phyloP scores from a whole-genome alignment of 2,329 filamentous ascomycete genomes.

The Rosellinia necatrix region DNA sequence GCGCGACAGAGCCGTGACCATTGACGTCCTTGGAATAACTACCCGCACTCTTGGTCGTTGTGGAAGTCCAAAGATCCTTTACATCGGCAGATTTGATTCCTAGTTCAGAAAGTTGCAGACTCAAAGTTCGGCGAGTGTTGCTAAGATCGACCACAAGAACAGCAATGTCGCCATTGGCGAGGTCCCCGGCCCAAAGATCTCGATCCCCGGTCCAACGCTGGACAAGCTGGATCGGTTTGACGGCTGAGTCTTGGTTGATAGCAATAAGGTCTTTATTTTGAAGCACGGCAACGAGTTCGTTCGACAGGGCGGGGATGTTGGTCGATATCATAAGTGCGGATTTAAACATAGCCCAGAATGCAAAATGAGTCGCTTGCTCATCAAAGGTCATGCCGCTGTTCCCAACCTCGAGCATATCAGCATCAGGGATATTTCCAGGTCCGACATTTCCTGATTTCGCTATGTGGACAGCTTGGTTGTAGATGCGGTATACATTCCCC shows the following conservation, averaged over 20 bases:
- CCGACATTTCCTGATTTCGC: slow-evolving; percentile 18
- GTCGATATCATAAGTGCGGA: slow-evolving; percentile 25
- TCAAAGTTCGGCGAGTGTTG: slow-evolving; percentile 16
- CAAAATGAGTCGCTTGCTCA: slow-evolving; percentile 23
- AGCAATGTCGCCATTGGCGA: slow-evolving; percentile 20
- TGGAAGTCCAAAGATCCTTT: slow-evolving; percentile 17
- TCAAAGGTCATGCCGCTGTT: slow-evolving; percentile 22
- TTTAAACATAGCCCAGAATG: slow-evolving; percentile 21
- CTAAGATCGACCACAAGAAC: slow-evolving; percentile 22
- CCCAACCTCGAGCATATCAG: slow-evolving; percentile 22
- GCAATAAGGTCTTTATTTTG: slow-evolving; percentile 20
- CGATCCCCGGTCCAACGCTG: slow-evolving; percentile 21
- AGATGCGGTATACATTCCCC: slow-evolving; percentile 23
- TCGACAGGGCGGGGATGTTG: slow-evolving; percentile 10
- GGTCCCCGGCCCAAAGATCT: slow-evolving; percentile 17
- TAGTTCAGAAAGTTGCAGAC: slow-evolving; percentile 10
- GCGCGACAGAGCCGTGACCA: slow-evolving; percentile 17
- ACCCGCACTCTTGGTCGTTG: neutral
- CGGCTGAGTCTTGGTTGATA: slow-evolving; percentile 21
- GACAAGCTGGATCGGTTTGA: slow-evolving; percentile 19
- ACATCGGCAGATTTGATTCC: slow-evolving; percentile 19
- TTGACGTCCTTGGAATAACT: slow-evolving; percentile 18
- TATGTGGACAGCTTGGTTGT: slow-evolving; percentile 23
- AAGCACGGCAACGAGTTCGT: slow-evolving; percentile 13
- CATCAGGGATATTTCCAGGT: slow-evolving; percentile 19